phyloP scores from a whole-genome alignment of 441 rosid genomes.

The Manihot esculenta region DNA sequence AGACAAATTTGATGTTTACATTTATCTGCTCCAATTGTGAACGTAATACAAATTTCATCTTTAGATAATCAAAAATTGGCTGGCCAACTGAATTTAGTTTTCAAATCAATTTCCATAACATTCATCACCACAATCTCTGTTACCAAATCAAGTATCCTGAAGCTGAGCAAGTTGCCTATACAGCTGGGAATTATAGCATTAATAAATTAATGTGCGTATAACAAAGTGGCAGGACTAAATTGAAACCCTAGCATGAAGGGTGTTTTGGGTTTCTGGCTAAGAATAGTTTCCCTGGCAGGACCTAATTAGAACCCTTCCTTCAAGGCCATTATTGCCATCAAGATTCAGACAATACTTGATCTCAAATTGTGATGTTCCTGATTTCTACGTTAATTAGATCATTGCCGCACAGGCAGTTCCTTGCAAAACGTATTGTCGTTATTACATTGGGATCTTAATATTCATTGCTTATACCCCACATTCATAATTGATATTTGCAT shows the following conservation, averaged over 20 bases:
- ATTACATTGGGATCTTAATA: background rate
- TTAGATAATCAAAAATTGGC: too few species aligned
- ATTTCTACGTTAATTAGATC: background rate
- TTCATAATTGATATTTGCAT: slow-evolving; percentile 13
- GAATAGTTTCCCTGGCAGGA: background rate
- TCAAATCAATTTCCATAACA: background rate
- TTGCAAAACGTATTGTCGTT: background rate
- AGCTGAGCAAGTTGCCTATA: too few species aligned
- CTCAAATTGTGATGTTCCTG: slow-evolving; percentile 10
- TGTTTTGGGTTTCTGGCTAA: background rate
- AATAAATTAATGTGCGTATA: background rate
- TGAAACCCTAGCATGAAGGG: background rate
- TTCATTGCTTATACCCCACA: slow-evolving; percentile 18
- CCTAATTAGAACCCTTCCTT: background rate
- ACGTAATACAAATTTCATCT: too few species aligned
- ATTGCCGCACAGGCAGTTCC: too few species aligned
- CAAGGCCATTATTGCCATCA: background rate
- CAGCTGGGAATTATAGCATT: background rate
- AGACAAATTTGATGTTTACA: background rate
- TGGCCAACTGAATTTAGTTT: too few species aligned
- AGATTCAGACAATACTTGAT: too few species aligned
- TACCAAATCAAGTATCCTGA: background rate
- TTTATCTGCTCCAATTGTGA: background rate
- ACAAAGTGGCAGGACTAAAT: slow-evolving; percentile 8
- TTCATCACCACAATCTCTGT: background rate